Evolutionary conservation across 495 filamentous ascomycete species (phyloP).

Genomic region (Talaromyces adpressus): DNA sequence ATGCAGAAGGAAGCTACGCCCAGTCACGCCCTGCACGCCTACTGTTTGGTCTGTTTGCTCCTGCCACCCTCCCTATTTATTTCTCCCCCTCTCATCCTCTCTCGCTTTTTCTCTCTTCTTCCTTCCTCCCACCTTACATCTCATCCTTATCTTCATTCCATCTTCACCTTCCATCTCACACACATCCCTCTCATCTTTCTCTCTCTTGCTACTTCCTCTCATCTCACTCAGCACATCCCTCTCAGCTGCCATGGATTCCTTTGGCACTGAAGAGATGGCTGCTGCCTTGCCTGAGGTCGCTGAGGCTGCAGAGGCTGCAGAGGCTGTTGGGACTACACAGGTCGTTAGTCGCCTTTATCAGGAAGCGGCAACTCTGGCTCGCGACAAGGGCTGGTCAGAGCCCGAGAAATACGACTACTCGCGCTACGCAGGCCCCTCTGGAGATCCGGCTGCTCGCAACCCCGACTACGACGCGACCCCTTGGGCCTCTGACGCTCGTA

Average conservation of each 20-base stretch:
- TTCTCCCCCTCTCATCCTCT: not conserved
- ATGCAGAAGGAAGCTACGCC: not conserved
- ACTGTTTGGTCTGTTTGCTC: not conserved
- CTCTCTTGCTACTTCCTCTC: not conserved
- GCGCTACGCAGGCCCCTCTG: conserved; percentile 28
- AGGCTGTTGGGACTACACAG: not conserved
- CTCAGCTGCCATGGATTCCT: conserved; percentile 13
- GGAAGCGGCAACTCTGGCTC: conserved; percentile 23
- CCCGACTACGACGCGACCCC: conserved; percentile 13
- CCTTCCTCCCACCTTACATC: conserved; percentile 2
- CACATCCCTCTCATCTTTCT: not conserved
- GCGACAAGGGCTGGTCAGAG: conserved; percentile 46
- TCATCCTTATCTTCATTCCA: conserved; percentile 2
- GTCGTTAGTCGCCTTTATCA: conserved; percentile 21
- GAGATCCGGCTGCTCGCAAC: conserved; percentile 12
- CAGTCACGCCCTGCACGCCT: not conserved
- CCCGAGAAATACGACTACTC: conserved; percentile 49
- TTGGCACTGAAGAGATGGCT: conserved; percentile 17
- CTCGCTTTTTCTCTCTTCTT: conserved; percentile 4
- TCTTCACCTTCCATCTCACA: conserved; percentile 2
- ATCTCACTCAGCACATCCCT: not conserved
- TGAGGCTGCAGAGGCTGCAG: conserved; percentile 17
- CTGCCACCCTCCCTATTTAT: not conserved
- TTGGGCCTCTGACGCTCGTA: conserved; percentile 52
- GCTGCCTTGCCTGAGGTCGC: conserved; percentile 30